A percentile compares a stretch with the other conserved stretches of the same genome.
Evolutionary conservation across 106 monocot species (phyloP).

Genomic region (Gastrodia elata): DNA sequence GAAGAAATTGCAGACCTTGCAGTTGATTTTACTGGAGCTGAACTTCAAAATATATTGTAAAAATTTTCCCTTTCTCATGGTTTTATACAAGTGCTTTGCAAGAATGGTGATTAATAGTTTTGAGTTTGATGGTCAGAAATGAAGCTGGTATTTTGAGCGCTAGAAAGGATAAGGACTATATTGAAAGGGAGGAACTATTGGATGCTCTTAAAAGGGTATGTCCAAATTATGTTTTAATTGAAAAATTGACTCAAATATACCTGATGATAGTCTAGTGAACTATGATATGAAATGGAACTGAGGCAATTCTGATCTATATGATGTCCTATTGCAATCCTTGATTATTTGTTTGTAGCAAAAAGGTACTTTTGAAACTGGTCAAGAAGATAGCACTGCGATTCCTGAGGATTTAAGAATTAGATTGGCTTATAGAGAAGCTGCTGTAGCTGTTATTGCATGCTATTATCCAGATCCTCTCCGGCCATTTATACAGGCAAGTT

Average conservation of each 20-base stretch:
- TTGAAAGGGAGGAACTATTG: conserved; percentile 61
- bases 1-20: conserved; percentile 72
- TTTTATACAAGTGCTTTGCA: not conserved
- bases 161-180: conserved; percentile 72
- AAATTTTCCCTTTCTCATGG: not conserved
- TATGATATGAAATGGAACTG: not conserved
- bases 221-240: not conserved
- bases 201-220: conserved; percentile 71
- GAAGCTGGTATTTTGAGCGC: conserved; percentile 88
- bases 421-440: conserved; percentile 74
- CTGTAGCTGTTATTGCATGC: conserved; percentile 71
- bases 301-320: conserved; percentile 4
- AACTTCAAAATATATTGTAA: conserved; percentile 89
- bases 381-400: conserved; percentile 63
- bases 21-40: conserved; percentile 88
- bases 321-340: not conserved
- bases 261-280: not conserved
- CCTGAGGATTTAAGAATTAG: conserved; percentile 70
- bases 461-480: conserved; percentile 48
- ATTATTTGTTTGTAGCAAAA: conserved; percentile 57
- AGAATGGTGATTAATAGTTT: conserved; percentile 8
- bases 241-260: not conserved
- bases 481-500: conserved; percentile 51
- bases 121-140: conserved; percentile 37
- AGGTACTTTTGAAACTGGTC: conserved; percentile 86